phyloP scores from a whole-genome alignment of 1,284 basidiomycete genomes.

The Ustilago lituana region DNA sequence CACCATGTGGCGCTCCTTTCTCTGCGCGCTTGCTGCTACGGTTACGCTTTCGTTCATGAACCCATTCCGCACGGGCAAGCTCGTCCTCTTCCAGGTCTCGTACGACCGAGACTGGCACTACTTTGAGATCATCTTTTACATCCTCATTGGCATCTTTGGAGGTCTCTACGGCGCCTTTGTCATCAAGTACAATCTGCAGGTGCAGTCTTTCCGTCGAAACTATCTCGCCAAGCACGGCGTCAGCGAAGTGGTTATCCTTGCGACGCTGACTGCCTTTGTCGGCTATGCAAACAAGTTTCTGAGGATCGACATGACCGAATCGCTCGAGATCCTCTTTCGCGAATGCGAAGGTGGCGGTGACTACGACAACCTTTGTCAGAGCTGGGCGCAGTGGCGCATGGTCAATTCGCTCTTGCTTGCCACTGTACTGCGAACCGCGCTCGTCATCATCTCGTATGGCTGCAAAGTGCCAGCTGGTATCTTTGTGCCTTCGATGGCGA shows the following conservation, averaged over 20 bases:
- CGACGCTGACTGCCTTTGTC: constrained; percentile 86
- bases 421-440: constrained; percentile 83
- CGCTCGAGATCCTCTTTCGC: constrained; percentile 92
- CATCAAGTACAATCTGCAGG: constrained; percentile 95
- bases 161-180: constrained; percentile 97
- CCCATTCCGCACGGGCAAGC: constrained; percentile 95
- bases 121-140: constrained; percentile 95
- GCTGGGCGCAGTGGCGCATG: constrained; percentile 91
- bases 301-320: constrained; percentile 97
- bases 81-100: constrained; percentile 96
- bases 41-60: constrained; percentile 98
- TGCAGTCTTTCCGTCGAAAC: constrained; percentile 90
- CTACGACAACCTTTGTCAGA: constrained; percentile 93
- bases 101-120: constrained; percentile 99
- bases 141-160: constrained; percentile 93
- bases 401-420: constrained; percentile 90
- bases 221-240: constrained; percentile 85
- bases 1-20: constrained; percentile 98
- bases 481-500: constrained; percentile 94
- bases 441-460: constrained; percentile 93
- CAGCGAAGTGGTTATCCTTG: constrained; percentile 86
- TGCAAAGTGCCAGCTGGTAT: constrained; percentile 97
- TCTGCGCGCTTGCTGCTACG: constrained; percentile 95
- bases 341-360: constrained; percentile 96
- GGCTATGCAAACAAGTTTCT: constrained; percentile 95